Evolutionary conservation across 2,329 filamentous ascomycete genomes (phyloP).

Genomic region (Ramularia endophylla): DNA sequence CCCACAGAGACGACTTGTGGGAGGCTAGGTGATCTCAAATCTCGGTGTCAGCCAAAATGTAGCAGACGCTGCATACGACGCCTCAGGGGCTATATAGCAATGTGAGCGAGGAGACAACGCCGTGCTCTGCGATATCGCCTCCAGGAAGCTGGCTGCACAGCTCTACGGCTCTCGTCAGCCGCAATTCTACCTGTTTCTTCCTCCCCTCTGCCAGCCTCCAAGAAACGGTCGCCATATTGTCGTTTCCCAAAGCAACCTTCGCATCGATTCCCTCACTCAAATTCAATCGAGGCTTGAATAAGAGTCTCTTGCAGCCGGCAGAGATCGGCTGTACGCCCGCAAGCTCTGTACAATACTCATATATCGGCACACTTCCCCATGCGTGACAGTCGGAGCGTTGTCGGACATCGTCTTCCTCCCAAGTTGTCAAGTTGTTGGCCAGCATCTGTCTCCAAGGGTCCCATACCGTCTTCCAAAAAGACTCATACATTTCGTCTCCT

Average conservation of each 20-base stretch:
- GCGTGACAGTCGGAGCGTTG: slow-evolving; percentile 42
- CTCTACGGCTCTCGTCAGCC: background rate
- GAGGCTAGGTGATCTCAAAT: too few species aligned
- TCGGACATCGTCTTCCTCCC: slow-evolving; percentile 39
- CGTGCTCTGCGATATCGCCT: background rate
- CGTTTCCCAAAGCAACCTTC: slow-evolving; percentile 21
- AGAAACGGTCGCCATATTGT: slow-evolving; percentile 13
- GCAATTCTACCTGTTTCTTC: background rate
- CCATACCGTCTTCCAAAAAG: slow-evolving; percentile 25
- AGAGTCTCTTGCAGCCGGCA: slow-evolving; percentile 18
- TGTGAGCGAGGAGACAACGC: slow-evolving; percentile 1
- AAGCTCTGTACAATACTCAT: slow-evolving; percentile 38
- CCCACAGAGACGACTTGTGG: too few species aligned
- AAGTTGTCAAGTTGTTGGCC: slow-evolving; percentile 35
- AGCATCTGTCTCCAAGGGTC: slow-evolving; percentile 37
- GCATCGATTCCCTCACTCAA: slow-evolving; percentile 22
- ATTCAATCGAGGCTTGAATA: slow-evolving; percentile 27
- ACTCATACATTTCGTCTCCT: slow-evolving; percentile 31
- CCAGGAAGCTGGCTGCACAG: background rate
- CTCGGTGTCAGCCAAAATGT: too few species aligned
- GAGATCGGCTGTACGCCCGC: slow-evolving; percentile 21
- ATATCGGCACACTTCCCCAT: slow-evolving; percentile 40
- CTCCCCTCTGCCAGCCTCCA: background rate
- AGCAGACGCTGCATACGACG: too few species aligned
- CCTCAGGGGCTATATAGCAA: slow-evolving; percentile 2